phyloP scores from a whole-genome alignment of 2,329 filamentous ascomycete species.

The Phialemonium atrogriseum region DNA sequence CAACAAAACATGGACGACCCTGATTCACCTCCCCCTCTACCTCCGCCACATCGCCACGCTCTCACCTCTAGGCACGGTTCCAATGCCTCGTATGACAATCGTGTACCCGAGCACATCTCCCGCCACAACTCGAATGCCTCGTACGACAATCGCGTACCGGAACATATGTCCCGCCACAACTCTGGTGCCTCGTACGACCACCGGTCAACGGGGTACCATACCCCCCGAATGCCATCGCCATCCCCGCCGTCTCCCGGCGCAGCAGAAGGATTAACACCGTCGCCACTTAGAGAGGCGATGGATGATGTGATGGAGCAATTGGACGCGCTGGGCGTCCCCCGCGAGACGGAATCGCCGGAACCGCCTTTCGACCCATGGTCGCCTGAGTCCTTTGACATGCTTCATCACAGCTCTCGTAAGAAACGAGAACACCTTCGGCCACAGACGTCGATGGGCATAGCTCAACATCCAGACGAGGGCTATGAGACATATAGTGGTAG shows the following conservation, averaged over 20 bases:
- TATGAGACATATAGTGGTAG: constrained; percentile 49
- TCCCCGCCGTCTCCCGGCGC: constrained; percentile 59
- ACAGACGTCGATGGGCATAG: constrained; percentile 67
- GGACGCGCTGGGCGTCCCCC: constrained; percentile 69
- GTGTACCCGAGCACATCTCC: constrained; percentile 8
- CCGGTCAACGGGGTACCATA: constrained; percentile 36
- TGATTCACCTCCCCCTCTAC: constrained; percentile 66
- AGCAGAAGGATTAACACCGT: constrained; percentile 69
- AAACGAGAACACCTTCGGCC: constrained; percentile 38
- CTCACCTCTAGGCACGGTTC: constrained; percentile 18
- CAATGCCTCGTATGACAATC: constrained; percentile 21
- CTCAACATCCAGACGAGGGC: constrained; percentile 47
- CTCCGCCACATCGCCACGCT: constrained; percentile 58
- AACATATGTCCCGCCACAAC: constrained; percentile 14
- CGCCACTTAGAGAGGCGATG: constrained; percentile 89
- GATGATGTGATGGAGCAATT: constrained; percentile 96
- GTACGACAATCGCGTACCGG: constrained; percentile 14
- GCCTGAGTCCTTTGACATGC: constrained; percentile 70
- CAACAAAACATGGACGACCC: constrained; percentile 24
- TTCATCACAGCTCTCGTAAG: constrained; percentile 32
- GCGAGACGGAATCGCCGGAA: constrained; percentile 46
- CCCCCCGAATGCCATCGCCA: constrained; percentile 53
- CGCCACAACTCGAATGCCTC: constrained; percentile 24
- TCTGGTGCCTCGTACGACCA: constrained; percentile 25
- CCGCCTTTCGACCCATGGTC: constrained; percentile 72